These are phyloP conservation scores for barley (Hordeum vulgare) DNA, from an alignment of 176 grass and related monocot species.

Conservation along the genomic window DNA sequence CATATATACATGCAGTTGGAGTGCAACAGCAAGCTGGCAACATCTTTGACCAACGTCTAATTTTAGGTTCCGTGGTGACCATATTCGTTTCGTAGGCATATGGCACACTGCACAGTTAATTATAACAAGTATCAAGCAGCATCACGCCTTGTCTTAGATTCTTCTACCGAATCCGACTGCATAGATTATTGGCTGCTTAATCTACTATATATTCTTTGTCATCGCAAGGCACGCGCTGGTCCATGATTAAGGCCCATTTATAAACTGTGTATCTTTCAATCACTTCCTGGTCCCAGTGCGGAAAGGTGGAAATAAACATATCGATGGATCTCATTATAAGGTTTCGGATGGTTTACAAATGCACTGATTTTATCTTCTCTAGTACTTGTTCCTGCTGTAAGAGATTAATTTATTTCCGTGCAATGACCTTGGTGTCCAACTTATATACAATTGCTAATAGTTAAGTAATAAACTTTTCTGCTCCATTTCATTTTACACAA, in stretches of 20 bases:
- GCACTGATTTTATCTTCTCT: not conserved
- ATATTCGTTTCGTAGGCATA: slow-evolving; percentile 1
- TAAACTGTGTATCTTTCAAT: slow-evolving; percentile 1
- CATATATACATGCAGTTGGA: not conserved
- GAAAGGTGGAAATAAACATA: slow-evolving; percentile 2
- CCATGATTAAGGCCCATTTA: slow-evolving; percentile 10
- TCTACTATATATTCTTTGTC: slow-evolving; percentile 5
- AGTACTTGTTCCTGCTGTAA: not conserved
- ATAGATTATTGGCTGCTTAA: slow-evolving; percentile 27
- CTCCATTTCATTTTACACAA: not conserved
- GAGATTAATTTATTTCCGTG: not conserved
- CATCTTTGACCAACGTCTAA: slow-evolving; percentile 10
- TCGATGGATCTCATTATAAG: not conserved
- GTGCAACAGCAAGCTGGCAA: not conserved
- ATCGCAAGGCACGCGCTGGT: slow-evolving; percentile 1
- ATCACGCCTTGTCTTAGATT: slow-evolving; percentile 26
- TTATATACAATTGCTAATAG: not conserved
- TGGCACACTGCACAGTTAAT: not conserved
- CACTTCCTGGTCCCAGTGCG: not conserved
- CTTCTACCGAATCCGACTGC: slow-evolving; percentile 3
- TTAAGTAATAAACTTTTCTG: not conserved
- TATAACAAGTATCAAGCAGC: slow-evolving; percentile 9
- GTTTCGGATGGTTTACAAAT: slow-evolving; percentile 8
- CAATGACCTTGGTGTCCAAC: not conserved
- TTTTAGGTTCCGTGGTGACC: not conserved